Evolutionary conservation across 106 monocot genomes (phyloP).

Genomic region (Dendrobium chrysotoxum): DNA sequence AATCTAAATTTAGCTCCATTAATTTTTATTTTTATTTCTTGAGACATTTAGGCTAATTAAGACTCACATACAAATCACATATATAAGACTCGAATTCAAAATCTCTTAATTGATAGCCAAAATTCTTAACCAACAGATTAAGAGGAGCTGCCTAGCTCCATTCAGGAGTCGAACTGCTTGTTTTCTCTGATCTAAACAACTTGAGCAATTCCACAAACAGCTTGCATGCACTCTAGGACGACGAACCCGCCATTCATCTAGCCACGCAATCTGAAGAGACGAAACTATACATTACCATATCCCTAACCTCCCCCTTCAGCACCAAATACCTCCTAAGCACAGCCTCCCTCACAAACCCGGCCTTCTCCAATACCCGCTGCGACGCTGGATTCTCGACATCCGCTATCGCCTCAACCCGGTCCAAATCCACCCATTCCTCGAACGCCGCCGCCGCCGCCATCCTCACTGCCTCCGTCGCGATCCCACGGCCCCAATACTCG

Average conservation of each 20-base stretch:
- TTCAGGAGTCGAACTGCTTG: no score
- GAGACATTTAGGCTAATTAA: no score
- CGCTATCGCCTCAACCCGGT: constrained; percentile 14
- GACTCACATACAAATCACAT: no score
- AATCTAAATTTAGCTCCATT: no score
- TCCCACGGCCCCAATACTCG: constrained; percentile 7
- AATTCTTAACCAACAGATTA: no score
- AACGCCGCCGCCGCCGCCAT: constrained; percentile 5
- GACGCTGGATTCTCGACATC: constrained; percentile 11
- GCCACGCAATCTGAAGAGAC: background rate
- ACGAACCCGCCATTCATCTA: background rate
- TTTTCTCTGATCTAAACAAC: no score
- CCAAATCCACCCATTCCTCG: constrained; percentile 5
- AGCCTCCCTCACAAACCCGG: constrained; percentile 12
- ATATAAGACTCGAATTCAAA: no score
- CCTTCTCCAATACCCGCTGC: constrained; percentile 16
- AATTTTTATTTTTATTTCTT: no score
- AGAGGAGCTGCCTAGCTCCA: no score
- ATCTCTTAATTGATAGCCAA: no score
- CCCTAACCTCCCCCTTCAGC: constrained; percentile 14
- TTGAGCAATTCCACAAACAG: background rate
- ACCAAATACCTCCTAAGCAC: constrained; percentile 15
- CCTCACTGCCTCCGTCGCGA: constrained; percentile 11
- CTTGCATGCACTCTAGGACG: background rate
- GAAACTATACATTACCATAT: constrained; percentile 29